Percentiles rank a stretch among this genome's conserved stretches.
These are phyloP conservation scores for Orbilia brochopaga DNA, from an alignment of 2,329 filamentous ascomycete genomes.

Conservation along the genomic window DNA sequence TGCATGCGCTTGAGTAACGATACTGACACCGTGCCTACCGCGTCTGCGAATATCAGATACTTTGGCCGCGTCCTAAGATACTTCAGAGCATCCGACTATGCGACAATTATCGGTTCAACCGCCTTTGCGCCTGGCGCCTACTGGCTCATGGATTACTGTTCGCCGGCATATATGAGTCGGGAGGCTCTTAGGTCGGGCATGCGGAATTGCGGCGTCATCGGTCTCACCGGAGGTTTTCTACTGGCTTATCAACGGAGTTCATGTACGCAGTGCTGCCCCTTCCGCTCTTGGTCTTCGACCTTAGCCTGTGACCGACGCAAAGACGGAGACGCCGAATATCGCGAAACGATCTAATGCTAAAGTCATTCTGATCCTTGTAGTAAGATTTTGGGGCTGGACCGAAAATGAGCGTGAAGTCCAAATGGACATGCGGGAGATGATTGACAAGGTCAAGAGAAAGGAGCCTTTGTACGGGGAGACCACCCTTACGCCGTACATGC, in stretches of 20 bases:
- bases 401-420: constrained; percentile 92
- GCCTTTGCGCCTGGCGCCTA: constrained; percentile 77
- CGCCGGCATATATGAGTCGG: constrained; percentile 82
- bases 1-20: neutral
- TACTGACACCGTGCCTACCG: constrained; percentile 8
- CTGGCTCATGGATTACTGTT: constrained; percentile 78
- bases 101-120: constrained; percentile 68
- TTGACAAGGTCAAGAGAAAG: constrained; percentile 89
- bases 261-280: constrained; percentile 2
- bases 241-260: constrained; percentile 55
- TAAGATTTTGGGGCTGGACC: constrained; percentile 92
- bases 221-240: constrained; percentile 77
- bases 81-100: constrained; percentile 82
- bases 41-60: constrained; percentile 67
- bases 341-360: constrained; percentile 26
- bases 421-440: constrained; percentile 99
- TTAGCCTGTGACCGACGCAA: neutral
- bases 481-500: constrained; percentile 81
- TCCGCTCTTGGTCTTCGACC: constrained; percentile 10
- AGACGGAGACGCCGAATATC: neutral
- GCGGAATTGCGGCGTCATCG: constrained; percentile 76
- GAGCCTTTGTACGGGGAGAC: constrained; percentile 86
- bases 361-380: constrained; percentile 60
- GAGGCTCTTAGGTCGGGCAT: constrained; percentile 82
- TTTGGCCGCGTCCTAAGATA: constrained; percentile 88